phyloP scores from a whole-genome alignment of 176 grass and related monocot species.

The Phoenix dactylifera region DNA sequence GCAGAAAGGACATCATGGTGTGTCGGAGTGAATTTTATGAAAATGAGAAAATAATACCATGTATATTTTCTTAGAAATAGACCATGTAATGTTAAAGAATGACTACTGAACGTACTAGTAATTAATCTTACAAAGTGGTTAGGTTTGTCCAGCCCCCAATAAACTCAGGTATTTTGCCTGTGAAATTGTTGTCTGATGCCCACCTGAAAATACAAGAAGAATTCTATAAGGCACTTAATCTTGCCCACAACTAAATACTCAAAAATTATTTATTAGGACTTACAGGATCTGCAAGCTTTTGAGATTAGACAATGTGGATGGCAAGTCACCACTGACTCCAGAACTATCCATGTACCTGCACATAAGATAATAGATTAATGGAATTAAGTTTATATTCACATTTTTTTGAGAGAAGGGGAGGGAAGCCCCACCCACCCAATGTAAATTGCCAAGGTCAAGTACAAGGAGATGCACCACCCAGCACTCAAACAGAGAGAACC shows the following conservation, averaged over 20 bases:
- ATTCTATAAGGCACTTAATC: background rate
- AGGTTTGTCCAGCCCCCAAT: slow-evolving; percentile 51
- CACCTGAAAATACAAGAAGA: slow-evolving; percentile 25
- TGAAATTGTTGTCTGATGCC: slow-evolving; percentile 65
- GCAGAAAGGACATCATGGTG: too few species aligned
- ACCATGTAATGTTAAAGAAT: too few species aligned
- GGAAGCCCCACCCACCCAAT: background rate
- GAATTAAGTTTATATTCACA: too few species aligned
- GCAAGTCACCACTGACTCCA: slow-evolving; percentile 51
- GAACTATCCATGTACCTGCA: slow-evolving; percentile 62
- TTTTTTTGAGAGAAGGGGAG: background rate
- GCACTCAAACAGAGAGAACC: too few species aligned
- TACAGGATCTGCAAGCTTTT: slow-evolving; percentile 37
- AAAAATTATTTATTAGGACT: background rate
- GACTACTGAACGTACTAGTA: background rate
- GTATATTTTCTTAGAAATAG: too few species aligned
- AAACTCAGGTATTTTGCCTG: slow-evolving; percentile 60
- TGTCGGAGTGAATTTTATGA: too few species aligned
- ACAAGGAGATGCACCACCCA: too few species aligned
- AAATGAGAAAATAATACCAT: too few species aligned
- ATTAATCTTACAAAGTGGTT: slow-evolving; percentile 32
- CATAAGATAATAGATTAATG: too few species aligned
- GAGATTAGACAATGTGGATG: slow-evolving; percentile 45
- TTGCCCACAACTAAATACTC: too few species aligned
- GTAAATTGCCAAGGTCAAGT: too few species aligned